Conservation (phyloP, 2,329 filamentous ascomycete species). For the Cladophialophora carrionii region DNA sequence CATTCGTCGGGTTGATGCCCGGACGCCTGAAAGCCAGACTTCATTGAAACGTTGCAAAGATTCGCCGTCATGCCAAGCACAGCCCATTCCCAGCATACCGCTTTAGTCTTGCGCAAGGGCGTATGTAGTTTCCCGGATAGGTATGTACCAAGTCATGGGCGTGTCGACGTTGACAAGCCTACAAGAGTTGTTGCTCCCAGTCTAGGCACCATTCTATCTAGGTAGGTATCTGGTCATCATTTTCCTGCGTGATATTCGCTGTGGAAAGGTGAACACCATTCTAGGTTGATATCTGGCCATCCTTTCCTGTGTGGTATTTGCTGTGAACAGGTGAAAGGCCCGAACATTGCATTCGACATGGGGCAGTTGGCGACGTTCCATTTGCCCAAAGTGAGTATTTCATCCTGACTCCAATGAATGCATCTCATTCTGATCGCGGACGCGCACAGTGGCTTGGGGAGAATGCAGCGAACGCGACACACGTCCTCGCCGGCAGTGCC, state of each 20-base stretch:
- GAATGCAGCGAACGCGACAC: constrained; percentile 20
- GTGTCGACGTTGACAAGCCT: neutral
- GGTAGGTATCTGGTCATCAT: neutral
- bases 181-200: neutral
- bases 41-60: neutral
- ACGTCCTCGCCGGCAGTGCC: constrained; percentile 33
- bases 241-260: neutral
- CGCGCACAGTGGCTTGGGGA: constrained; percentile 26
- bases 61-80: neutral
- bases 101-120: neutral
- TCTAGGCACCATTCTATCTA: neutral
- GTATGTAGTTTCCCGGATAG: neutral
- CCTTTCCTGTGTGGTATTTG: neutral
- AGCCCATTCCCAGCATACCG: neutral
- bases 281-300: neutral
- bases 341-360: neutral
- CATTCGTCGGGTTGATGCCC: neutral
- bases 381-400: neutral
- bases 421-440: neutral
- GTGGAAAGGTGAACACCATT: neutral
- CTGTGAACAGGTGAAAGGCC: neutral
- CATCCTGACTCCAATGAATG: neutral
- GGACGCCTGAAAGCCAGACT: neutral
- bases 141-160: neutral
- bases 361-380: constrained; percentile 1